These are phyloP conservation scores for Mycena galericulata DNA, from an alignment of 768 basidiomycete species.

Conservation along the genomic window DNA sequence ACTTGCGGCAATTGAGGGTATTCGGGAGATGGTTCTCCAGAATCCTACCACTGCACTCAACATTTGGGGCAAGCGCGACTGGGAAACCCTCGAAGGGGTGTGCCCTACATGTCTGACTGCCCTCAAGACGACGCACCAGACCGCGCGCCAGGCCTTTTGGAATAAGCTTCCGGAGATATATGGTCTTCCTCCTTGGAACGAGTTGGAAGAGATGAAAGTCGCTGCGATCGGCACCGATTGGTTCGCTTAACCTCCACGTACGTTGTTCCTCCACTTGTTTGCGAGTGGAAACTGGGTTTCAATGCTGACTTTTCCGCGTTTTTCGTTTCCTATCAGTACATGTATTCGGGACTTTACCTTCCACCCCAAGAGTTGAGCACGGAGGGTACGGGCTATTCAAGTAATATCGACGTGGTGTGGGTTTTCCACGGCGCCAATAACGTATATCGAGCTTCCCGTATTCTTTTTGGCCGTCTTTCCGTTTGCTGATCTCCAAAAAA, in stretches of 20 bases:
- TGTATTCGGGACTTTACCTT: no score
- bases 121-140: neutral
- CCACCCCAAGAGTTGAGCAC: no score
- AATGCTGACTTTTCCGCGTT: no score
- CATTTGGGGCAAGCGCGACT: slow-evolving; percentile 5
- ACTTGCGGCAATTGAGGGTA: neutral
- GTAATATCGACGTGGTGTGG: no score
- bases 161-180: slow-evolving; percentile 13
- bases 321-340: no score
- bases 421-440: no score
- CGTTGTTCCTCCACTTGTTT: no score
- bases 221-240: slow-evolving; percentile 2
- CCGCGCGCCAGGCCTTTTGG: slow-evolving; percentile 3
- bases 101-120: neutral
- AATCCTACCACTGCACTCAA: neutral
- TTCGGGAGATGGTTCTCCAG: neutral
- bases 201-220: slow-evolving; percentile 10
- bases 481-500: no score
- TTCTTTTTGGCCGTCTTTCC: no score
- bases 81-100: neutral
- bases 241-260: neutral
- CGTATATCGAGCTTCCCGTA: no score
- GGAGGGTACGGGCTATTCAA: no score
- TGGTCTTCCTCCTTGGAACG: slow-evolving; percentile 7
- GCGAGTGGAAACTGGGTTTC: no score